These are phyloP conservation scores for Termitomyces sp. DNA, from an alignment of 768 basidiomycete species.

Conservation along the genomic window DNA sequence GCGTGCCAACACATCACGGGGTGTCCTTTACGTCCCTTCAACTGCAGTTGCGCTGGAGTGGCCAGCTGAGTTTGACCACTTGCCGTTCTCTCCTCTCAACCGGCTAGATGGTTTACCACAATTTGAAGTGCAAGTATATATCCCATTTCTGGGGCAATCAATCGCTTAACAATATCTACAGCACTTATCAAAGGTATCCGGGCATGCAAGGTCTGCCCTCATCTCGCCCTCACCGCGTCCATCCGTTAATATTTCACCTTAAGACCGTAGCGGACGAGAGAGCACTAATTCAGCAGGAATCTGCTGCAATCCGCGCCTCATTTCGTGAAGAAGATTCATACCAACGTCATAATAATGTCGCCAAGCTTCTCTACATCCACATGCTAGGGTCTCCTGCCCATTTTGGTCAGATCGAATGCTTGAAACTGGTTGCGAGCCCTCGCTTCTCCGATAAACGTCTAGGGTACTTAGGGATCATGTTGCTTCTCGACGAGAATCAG, in stretches of 20 bases:
- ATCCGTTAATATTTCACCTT: slow-evolving; percentile 14
- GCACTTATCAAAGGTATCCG: slow-evolving; percentile 98
- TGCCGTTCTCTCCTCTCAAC: not conserved
- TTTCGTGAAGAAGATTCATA: slow-evolving; percentile 97
- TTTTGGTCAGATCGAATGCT: slow-evolving; percentile 97
- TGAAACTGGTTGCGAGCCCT: slow-evolving; percentile 91
- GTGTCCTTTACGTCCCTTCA: not conserved
- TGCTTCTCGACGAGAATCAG: slow-evolving; percentile 94
- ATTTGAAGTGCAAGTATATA: slow-evolving; percentile 65
- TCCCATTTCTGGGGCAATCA: not conserved
- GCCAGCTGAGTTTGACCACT: not conserved
- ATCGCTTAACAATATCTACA: slow-evolving; percentile 28
- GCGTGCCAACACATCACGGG: slow-evolving; percentile 2
- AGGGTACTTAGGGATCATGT: slow-evolving; percentile 97
- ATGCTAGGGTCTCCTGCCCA: slow-evolving; percentile 99
- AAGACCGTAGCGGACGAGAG: slow-evolving; percentile 99
- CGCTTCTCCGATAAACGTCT: slow-evolving; percentile 94
- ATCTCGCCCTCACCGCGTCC: slow-evolving; percentile 4
- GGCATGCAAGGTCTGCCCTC: slow-evolving; percentile 76
- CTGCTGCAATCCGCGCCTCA: slow-evolving; percentile 92
- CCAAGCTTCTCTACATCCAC: slow-evolving; percentile 96
- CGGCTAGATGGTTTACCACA: slow-evolving; percentile 67
- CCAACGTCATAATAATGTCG: slow-evolving; percentile 94
- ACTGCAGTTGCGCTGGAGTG: not conserved
- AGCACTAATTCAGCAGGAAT: slow-evolving; percentile 93